phyloP scores from a whole-genome alignment of 2,329 filamentous ascomycete species.

The Gnomoniopsis sp. region DNA sequence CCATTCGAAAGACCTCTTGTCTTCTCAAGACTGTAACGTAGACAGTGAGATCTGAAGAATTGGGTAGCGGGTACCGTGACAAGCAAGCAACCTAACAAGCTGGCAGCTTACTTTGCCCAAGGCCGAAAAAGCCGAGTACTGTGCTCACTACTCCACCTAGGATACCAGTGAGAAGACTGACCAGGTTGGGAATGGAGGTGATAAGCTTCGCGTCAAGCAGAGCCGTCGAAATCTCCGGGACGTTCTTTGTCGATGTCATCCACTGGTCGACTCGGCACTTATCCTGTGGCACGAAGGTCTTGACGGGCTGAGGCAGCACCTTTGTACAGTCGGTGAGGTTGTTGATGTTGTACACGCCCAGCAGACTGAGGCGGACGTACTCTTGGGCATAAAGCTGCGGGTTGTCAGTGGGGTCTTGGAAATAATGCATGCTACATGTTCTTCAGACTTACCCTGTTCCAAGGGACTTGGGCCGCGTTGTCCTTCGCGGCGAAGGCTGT shows the following conservation, averaged over 20 bases:
- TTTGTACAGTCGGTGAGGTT: slow-evolving; percentile 40
- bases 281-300: slow-evolving; percentile 17
- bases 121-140: too few species aligned
- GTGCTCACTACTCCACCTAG: neutral
- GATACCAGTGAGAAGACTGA: neutral
- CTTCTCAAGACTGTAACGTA: too few species aligned
- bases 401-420: neutral
- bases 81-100: too few species aligned
- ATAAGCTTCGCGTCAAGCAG: slow-evolving; percentile 9
- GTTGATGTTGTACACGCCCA: slow-evolving; percentile 44
- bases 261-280: slow-evolving; percentile 6
- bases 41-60: too few species aligned
- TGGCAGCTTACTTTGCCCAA: too few species aligned
- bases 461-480: slow-evolving; percentile 9
- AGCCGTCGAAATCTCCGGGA: slow-evolving; percentile 1
- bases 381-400: slow-evolving; percentile 32
- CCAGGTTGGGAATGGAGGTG: neutral
- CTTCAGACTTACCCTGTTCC: slow-evolving; percentile 3
- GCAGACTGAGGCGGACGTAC: slow-evolving; percentile 40
- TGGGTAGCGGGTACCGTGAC: too few species aligned
- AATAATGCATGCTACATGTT: neutral
- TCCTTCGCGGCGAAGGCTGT: slow-evolving; percentile 5
- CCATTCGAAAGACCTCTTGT: too few species aligned
- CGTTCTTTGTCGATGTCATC: slow-evolving; percentile 5
- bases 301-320: slow-evolving; percentile 26